phyloP scores from a whole-genome alignment of 73 alveolate genomes.

The Durusdinium trenchii region DNA sequence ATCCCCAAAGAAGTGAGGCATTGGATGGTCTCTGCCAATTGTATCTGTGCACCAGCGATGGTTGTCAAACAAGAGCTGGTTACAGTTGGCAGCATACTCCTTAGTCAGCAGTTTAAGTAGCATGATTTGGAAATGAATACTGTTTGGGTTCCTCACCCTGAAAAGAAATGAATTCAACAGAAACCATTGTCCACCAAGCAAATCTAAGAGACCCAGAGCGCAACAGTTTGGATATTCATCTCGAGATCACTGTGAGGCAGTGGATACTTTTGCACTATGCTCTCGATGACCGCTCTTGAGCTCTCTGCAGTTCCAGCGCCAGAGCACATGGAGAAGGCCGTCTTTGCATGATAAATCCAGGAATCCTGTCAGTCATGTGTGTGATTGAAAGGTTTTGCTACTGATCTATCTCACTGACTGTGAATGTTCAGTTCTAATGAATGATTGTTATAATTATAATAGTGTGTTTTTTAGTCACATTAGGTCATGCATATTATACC shows the following conservation, averaged over 20 bases:
- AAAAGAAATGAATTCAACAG: neutral
- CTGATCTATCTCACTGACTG: too few species aligned
- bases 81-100: neutral
- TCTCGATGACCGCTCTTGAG: neutral
- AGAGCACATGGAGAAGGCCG: constrained; percentile 57
- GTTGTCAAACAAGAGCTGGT: constrained; percentile 66
- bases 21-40: neutral
- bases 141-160: too few species aligned
- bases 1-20: constrained; percentile 39
- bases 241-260: neutral
- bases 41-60: constrained; percentile 37
- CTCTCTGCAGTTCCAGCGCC: constrained; percentile 70
- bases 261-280: neutral
- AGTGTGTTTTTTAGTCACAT: too few species aligned
- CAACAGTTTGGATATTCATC: constrained; percentile 52
- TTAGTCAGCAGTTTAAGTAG: neutral
- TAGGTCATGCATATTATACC: too few species aligned
- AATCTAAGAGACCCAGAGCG: constrained; percentile 14
- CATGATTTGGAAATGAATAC: too few species aligned
- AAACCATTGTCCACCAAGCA: neutral
- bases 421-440: too few species aligned
- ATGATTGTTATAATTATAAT: too few species aligned
- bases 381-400: too few species aligned
- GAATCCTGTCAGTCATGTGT: constrained; percentile 27
- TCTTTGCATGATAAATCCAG: neutral